Base-by-base conservation (phyloP, 2,329 filamentous ascomycete species). In the Diplodia mutila region DNA sequence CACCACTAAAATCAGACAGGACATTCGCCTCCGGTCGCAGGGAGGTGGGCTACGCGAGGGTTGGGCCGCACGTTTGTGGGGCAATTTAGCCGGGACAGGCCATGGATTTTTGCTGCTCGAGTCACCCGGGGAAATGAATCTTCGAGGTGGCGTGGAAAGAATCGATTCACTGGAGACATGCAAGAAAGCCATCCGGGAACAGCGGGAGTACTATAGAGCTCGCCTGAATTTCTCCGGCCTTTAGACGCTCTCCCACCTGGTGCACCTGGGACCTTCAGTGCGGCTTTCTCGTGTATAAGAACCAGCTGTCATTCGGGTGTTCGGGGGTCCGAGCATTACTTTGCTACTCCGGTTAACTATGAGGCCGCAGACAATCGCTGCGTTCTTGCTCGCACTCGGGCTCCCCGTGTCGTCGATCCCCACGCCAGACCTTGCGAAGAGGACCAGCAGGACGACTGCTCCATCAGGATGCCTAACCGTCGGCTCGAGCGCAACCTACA, bases 391-490 rank as follows among this genome's bases (percentile, higher is more conserved):
- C n/a, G 42, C 25, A 25, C 27, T 66, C 23, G 42, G 12, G 18
- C 9, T 39, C 2, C 16, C 53, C n/a, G 65, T 42, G 39, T 21
- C 51, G 9, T 48, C 65, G 1, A 25, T 32, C n/a, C 65, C 65
- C 25, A 23, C 37, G 9, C 29, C 46, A 32, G 23, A 61, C 21
- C 21, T 39, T 37, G 39, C 34, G 23, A 63, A 63, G 48, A 39
- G 32, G 18, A 53, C 48, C 3, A n/a, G 53, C 42, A 78, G 83
- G 52, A 84, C 81, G 8, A 76, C 79, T 27, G 75, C 84, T 18
- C 86, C 86, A 2, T 72, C 79, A 3, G 85, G 85, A 29, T 85
- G 85, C 61, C 77, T 87, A 3, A 79, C 82, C 2, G 86, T 87
- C 34, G 77, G 79, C 57, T 70, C 69, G 29, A 72, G 68, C 2